These are phyloP conservation scores for Dendrocalamus sinicus DNA, from an alignment of 176 grass and related monocot species.

Conservation along the genomic window DNA sequence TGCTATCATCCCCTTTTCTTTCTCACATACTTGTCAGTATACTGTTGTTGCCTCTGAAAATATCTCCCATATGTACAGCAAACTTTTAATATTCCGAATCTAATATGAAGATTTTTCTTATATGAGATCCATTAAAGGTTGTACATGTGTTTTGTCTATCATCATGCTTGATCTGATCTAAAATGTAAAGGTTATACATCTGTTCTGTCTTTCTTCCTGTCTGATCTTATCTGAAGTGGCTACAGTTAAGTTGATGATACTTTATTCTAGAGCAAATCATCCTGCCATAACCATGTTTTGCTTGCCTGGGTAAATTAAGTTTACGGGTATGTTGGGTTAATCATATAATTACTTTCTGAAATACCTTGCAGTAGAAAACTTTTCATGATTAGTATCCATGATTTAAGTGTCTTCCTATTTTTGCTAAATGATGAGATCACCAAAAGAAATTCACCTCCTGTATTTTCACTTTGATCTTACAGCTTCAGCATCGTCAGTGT, in stretches of 20 bases:
- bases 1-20: not conserved
- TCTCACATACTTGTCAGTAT: not conserved
- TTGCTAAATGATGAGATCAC: not conserved
- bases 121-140: not conserved
- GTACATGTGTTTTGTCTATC: not conserved
- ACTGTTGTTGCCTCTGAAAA: not conserved
- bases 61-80: not conserved
- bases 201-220: not conserved
- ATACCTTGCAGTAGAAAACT: not conserved
- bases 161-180: constrained; percentile 6
- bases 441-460: not conserved
- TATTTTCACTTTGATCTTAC: not conserved
- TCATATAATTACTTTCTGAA: not conserved
- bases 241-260: not conserved
- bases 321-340: not conserved
- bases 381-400: not conserved
- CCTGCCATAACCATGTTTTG: not conserved
- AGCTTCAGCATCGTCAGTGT: not conserved
- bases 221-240: not conserved
- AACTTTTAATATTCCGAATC: not conserved
- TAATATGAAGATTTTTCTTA: not conserved
- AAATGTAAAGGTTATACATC: not conserved
- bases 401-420: not conserved
- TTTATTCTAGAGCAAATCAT: not conserved
- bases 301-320: not conserved